A percentile compares a stretch with the other conserved stretches of the same genome.
Evolutionary conservation across 108 stramenopile species (phyloP).

Genomic region (Fragilariopsis cylindrus): DNA sequence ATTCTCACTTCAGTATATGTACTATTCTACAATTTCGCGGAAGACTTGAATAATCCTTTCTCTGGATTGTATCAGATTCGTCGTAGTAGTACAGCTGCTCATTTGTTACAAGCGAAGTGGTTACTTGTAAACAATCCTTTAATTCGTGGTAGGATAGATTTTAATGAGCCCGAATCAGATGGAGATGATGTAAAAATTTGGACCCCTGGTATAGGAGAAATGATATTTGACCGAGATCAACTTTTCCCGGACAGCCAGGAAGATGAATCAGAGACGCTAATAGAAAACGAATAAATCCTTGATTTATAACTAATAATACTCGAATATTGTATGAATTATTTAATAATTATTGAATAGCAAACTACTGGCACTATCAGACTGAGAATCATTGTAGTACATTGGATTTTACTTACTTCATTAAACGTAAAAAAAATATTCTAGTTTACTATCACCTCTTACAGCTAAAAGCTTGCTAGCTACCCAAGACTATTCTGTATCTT

Average conservation of each 20-base stretch:
- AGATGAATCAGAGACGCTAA: neutral
- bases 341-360: neutral
- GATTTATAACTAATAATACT: neutral
- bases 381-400: too few relatives aligned
- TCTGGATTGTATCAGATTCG: slow-evolving; percentile 72
- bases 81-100: slow-evolving; percentile 48
- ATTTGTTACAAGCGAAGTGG: slow-evolving; percentile 65
- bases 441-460: too few relatives aligned
- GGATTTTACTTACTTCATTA: too few relatives aligned
- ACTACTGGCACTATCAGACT: neutral
- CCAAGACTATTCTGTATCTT: neutral
- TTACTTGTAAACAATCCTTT: slow-evolving; percentile 61
- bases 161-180: slow-evolving; percentile 30
- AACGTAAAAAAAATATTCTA: too few relatives aligned
- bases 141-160: slow-evolving; percentile 38
- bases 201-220: slow-evolving; percentile 8
- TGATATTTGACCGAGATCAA: slow-evolving; percentile 7
- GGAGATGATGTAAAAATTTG: neutral
- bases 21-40: slow-evolving; percentile 66
- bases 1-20: slow-evolving; percentile 53
- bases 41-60: slow-evolving; percentile 70
- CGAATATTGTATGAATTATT: neutral
- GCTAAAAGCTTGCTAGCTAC: too few relatives aligned
- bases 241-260: neutral
- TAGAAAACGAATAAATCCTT: neutral